Conservation (phyloP, 2,329 filamentous ascomycete species). For the Penicillium sp. region DNA sequence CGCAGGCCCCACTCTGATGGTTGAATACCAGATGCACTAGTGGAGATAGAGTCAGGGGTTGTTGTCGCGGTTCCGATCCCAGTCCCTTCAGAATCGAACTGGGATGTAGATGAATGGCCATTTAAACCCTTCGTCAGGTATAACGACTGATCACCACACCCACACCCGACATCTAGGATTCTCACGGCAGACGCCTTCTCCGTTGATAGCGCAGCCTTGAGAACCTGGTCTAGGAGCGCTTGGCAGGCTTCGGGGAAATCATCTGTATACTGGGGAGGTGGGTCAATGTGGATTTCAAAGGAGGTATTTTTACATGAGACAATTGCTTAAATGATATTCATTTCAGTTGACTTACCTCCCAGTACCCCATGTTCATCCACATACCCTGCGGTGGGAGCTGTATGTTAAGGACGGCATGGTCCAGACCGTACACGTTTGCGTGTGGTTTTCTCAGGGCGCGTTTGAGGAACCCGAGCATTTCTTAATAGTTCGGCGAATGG, state of each 20-base stretch:
- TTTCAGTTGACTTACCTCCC: conserved; percentile 41
- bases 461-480: conserved; percentile 10
- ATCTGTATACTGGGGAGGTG: conserved; percentile 26
- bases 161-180: conserved; percentile 55
- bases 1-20: neutral
- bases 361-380: conserved; percentile 65
- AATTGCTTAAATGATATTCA: neutral
- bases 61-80: neutral
- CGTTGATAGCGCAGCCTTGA: conserved; percentile 45
- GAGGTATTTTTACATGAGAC: neutral
- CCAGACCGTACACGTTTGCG: conserved; percentile 47
- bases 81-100: neutral
- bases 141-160: conserved; percentile 58
- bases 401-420: conserved; percentile 57
- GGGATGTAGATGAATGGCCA: conserved; percentile 3
- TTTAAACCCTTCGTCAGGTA: conserved; percentile 40
- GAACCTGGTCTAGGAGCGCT: conserved; percentile 50
- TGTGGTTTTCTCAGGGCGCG: conserved; percentile 8
- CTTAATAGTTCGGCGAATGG: neutral
- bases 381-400: conserved; percentile 48
- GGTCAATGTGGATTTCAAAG: neutral
- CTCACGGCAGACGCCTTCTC: conserved; percentile 7
- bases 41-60: neutral
- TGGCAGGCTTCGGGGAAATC: conserved; percentile 49
- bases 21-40: neutral